phyloP scores from a whole-genome alignment of 2,329 filamentous ascomycete species.

The Arthrobotrys sphaeroides region DNA sequence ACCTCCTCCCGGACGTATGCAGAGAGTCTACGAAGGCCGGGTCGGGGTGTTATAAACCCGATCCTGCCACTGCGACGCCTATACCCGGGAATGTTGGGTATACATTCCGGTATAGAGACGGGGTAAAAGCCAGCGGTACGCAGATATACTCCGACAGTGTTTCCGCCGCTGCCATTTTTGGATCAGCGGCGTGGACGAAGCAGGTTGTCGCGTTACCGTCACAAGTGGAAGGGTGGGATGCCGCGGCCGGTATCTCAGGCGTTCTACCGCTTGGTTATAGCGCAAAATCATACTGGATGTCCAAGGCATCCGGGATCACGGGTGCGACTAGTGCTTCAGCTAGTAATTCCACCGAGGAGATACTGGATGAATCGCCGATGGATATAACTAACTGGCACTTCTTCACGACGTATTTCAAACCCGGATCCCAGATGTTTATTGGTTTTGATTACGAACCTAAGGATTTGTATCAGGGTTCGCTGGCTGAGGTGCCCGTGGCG shows the following conservation, averaged over 20 bases:
- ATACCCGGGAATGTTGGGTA: slow-evolving; percentile 3
- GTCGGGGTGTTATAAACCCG: slow-evolving; percentile 28
- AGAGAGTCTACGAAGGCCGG: not conserved
- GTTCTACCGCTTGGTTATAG: slow-evolving; percentile 40
- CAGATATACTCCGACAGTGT: slow-evolving; percentile 18
- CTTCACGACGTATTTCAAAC: slow-evolving; percentile 51
- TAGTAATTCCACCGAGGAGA: slow-evolving; percentile 2
- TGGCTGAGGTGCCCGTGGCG: slow-evolving; percentile 15
- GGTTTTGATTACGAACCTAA: slow-evolving; percentile 43
- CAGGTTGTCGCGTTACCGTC: slow-evolving; percentile 29
- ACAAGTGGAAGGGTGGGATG: slow-evolving; percentile 8
- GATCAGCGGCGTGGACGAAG: slow-evolving; percentile 8
- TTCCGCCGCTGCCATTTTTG: slow-evolving; percentile 24
- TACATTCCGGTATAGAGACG: slow-evolving; percentile 33
- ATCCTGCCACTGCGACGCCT: not conserved
- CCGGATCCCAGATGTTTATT: slow-evolving; percentile 44
- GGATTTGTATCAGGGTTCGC: slow-evolving; percentile 10
- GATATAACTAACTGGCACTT: slow-evolving; percentile 38
- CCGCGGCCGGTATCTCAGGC: slow-evolving; percentile 15
- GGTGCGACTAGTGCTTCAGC: not conserved
- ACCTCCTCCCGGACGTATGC: slow-evolving; percentile 16
- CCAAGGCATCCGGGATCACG: not conserved
- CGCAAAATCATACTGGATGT: slow-evolving; percentile 5
- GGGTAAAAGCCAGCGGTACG: slow-evolving; percentile 12
- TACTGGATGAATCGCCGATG: slow-evolving; percentile 22